Conservation (phyloP, 805 yeast genomes). For the Sugiyamaella floridensis region DNA sequence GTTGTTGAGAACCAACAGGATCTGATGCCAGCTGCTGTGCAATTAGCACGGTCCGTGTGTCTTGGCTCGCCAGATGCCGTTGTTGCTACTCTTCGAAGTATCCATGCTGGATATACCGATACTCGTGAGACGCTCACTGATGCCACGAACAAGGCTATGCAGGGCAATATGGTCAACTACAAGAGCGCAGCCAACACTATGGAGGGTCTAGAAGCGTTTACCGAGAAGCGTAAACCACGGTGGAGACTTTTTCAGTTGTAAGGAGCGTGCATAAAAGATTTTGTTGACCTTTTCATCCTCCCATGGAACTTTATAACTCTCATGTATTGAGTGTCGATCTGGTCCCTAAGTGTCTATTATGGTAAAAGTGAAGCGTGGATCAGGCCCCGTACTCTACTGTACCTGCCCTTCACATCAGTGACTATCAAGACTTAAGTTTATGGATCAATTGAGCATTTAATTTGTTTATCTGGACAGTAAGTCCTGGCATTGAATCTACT, state of each 20-base stretch:
- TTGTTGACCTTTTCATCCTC: too few species aligned
- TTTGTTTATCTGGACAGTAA: too few species aligned
- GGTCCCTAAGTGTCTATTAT: too few species aligned
- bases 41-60: slow-evolving; percentile 16
- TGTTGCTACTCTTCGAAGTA: slow-evolving; percentile 16
- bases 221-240: slow-evolving; percentile 20
- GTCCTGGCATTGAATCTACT: too few species aligned
- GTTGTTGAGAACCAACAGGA: slow-evolving; percentile 18
- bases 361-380: too few species aligned
- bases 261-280: too few species aligned
- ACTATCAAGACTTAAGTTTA: too few species aligned
- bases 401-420: too few species aligned
- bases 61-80: slow-evolving; percentile 24
- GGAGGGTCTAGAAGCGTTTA: slow-evolving; percentile 23
- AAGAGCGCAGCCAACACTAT: slow-evolving; percentile 11
- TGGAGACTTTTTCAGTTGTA: slow-evolving; percentile 19
- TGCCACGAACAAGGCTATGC: slow-evolving; percentile 15
- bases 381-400: background rate
- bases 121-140: slow-evolving; percentile 12
- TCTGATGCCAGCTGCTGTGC: slow-evolving; percentile 20
- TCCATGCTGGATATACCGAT: slow-evolving; percentile 20
- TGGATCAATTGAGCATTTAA: too few species aligned
- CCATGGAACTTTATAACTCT: too few species aligned
- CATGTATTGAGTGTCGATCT: too few species aligned
- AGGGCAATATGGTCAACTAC: slow-evolving; percentile 12